A percentile compares a stretch with the other conserved stretches of the same genome.
These are phyloP conservation scores for Omphalotus guepiniiformis DNA, from an alignment of 768 basidiomycete species.

Conservation along the genomic window DNA sequence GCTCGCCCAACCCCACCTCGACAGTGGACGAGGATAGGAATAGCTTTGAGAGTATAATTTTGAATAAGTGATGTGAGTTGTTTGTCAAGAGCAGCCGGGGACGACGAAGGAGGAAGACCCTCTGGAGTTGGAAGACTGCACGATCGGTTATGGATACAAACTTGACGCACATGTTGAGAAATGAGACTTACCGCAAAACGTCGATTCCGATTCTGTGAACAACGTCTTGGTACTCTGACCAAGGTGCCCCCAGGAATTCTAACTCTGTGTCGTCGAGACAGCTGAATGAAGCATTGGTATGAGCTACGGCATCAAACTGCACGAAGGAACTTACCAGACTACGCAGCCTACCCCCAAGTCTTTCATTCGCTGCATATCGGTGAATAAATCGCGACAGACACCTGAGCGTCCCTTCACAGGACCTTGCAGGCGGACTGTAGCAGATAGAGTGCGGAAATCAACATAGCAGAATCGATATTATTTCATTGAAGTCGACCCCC, in stretches of 20 bases:
- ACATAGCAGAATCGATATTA: conserved; percentile 1
- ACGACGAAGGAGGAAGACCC: conserved; percentile 72
- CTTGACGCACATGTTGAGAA: conserved; percentile 1
- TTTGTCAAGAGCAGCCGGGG: conserved; percentile 51
- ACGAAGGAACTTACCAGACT: conserved; percentile 56
- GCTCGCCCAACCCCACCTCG: conserved; percentile 93
- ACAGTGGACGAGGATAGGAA: conserved; percentile 80
- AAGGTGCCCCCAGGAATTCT: conserved; percentile 79
- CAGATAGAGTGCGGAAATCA: too few relatives aligned
- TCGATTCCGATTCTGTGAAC: conserved; percentile 69
- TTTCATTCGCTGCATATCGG: conserved; percentile 74
- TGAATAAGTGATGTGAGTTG: conserved; percentile 64
- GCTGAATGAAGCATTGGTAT: conserved; percentile 31
- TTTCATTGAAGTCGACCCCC: conserved; percentile 7
- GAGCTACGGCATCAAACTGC: neutral
- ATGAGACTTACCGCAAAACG: conserved; percentile 60
- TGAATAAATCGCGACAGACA: conserved; percentile 77
- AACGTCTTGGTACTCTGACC: conserved; percentile 65
- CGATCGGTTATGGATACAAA: too few relatives aligned
- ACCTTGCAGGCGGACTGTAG: conserved; percentile 63
- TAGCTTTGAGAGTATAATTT: conserved; percentile 68
- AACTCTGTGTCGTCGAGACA: conserved; percentile 87
- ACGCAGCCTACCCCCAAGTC: conserved; percentile 73
- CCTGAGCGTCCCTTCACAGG: conserved; percentile 75
- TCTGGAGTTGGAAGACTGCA: conserved; percentile 85